Evolutionary conservation across 345 rosid genomes (phyloP).

Genomic region (Citrus maxima): DNA sequence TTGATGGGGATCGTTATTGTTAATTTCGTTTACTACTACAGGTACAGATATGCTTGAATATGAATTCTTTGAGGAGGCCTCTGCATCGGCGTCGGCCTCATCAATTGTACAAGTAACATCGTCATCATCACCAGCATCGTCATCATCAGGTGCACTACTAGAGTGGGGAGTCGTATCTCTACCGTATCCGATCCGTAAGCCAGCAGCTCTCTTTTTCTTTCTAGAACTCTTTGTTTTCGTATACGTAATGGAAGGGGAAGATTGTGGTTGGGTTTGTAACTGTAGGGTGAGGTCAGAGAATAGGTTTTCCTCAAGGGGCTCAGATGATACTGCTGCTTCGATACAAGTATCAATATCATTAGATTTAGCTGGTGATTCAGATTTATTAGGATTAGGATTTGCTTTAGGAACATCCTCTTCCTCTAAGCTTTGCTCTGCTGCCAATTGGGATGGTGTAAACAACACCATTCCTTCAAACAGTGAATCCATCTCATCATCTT

Average conservation of each 20-base stretch:
- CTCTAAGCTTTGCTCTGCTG: background rate
- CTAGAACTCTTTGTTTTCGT: conserved; percentile 28
- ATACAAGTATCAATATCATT: conserved; percentile 4
- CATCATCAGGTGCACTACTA: conserved; percentile 11
- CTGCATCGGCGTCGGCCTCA: background rate
- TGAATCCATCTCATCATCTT: conserved; percentile 59
- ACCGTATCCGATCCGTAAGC: conserved; percentile 73
- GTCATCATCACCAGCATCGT: background rate
- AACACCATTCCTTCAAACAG: conserved; percentile 91
- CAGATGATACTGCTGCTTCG: conserved; percentile 16
- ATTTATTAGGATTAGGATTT: background rate
- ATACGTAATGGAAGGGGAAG: background rate
- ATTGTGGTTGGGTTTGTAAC: background rate
- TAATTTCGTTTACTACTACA: background rate
- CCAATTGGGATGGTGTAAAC: conserved; percentile 52
- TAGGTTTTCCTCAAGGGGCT: conserved; percentile 77
- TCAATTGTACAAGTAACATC: background rate
- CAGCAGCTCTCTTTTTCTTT: conserved; percentile 72
- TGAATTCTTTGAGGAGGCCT: background rate
- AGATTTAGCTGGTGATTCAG: conserved; percentile 6
- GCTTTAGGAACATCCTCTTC: background rate
- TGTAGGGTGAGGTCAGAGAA: conserved; percentile 73
- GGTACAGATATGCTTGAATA: background rate
- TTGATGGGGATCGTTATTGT: conserved; percentile 1
- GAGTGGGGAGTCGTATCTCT: conserved; percentile 28